Percentiles rank a stretch among this genome's conserved stretches.
Evolutionary conservation across 2,329 filamentous ascomycete species (phyloP).

Genomic region (Ploettnerulaceae sp.): DNA sequence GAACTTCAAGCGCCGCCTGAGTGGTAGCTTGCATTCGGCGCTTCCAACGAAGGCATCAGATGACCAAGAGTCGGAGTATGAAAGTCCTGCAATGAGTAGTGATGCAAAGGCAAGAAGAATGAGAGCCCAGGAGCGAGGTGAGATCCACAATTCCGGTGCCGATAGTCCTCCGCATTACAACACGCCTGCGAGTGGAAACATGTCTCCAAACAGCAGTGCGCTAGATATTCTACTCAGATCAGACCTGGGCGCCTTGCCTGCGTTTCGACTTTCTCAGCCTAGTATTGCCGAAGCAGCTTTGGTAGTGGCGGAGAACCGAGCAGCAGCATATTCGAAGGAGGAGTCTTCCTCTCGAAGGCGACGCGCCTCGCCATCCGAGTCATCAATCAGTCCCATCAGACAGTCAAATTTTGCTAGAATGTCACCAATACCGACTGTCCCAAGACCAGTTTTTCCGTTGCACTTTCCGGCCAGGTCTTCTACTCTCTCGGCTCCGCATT

Average conservation of each 20-base stretch:
- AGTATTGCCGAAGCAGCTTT: slow-evolving; percentile 13
- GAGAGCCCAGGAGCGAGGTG: slow-evolving; percentile 28
- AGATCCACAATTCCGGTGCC: slow-evolving; percentile 29
- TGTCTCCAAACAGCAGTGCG: slow-evolving; percentile 8
- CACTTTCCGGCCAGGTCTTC: slow-evolving; percentile 4
- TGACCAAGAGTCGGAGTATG: slow-evolving; percentile 12
- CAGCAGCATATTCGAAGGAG: background rate
- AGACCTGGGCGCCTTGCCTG: background rate
- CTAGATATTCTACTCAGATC: background rate
- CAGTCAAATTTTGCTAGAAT: background rate
- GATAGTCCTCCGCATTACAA: slow-evolving; percentile 24
- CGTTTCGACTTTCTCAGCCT: slow-evolving; percentile 11
- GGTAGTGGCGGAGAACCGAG: background rate
- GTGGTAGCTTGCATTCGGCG: slow-evolving; percentile 24
- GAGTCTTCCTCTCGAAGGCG: background rate
- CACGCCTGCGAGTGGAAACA: slow-evolving; percentile 20
- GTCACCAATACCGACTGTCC: background rate
- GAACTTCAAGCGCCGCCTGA: slow-evolving; percentile 25
- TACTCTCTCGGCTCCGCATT: slow-evolving; percentile 7
- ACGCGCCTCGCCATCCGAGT: slow-evolving; percentile 2
- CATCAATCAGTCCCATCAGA: background rate
- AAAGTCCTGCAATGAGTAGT: slow-evolving; percentile 15
- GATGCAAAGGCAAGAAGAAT: slow-evolving; percentile 25
- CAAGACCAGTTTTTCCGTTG: slow-evolving; percentile 2
- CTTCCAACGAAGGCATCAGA: slow-evolving; percentile 15